phyloP scores from a whole-genome alignment of 148 eudicot genomes.

The Cornus kousa region DNA sequence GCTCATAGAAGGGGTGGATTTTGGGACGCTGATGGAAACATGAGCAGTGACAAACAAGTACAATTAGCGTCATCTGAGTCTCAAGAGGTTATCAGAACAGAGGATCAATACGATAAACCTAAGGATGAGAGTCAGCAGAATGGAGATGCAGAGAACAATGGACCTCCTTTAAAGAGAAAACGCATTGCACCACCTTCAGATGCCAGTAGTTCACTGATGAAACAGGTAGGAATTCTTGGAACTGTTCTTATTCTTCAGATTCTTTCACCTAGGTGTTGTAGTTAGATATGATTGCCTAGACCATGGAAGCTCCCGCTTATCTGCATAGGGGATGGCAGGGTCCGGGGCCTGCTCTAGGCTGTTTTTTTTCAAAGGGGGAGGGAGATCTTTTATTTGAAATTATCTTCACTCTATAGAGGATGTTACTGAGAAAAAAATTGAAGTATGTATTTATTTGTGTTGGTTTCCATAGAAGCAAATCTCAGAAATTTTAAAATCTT shows the following conservation, averaged over 20 bases:
- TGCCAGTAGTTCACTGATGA: conserved; percentile 65
- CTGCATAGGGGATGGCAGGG: no score
- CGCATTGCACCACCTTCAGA: conserved; percentile 39
- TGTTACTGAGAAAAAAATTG: no score
- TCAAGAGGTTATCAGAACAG: conserved; percentile 29
- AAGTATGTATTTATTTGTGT: no score
- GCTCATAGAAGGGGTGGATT: conserved; percentile 32
- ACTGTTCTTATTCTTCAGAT: not conserved
- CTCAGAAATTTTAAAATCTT: not conserved
- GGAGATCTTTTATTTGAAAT: no score
- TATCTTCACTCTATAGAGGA: no score
- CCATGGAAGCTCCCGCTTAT: no score
- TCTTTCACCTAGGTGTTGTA: not conserved
- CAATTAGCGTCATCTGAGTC: conserved; percentile 32
- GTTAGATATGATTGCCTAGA: not conserved
- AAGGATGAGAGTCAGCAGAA: conserved; percentile 36
- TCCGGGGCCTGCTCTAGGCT: no score
- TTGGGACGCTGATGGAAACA: conserved; percentile 29
- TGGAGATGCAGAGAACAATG: conserved; percentile 41
- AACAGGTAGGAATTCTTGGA: conserved; percentile 50
- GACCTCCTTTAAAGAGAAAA: conserved; percentile 58
- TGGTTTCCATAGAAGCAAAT: not conserved
- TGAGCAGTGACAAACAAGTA: conserved; percentile 28
- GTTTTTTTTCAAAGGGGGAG: no score
- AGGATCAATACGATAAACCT: conserved; percentile 28